These are phyloP conservation scores for Annulohypoxylon nitens DNA, from an alignment of 495 filamentous ascomycete species.

Conservation along the genomic window DNA sequence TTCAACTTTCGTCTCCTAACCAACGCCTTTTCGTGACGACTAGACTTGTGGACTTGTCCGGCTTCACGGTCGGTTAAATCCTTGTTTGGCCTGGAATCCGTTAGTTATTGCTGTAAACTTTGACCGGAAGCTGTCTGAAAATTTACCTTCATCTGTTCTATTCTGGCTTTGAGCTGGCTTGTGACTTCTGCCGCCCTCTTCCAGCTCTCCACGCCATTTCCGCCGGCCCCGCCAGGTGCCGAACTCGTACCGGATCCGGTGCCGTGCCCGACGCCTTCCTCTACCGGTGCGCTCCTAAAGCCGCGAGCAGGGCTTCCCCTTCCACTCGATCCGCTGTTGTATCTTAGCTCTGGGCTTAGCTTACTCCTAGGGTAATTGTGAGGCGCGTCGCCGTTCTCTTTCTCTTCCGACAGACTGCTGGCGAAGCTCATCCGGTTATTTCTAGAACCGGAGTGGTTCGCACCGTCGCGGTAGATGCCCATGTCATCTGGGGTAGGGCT, in stretches of 20 bases:
- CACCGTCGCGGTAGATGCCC: constrained; percentile 68
- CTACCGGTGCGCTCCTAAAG: constrained; percentile 52
- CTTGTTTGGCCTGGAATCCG: constrained; percentile 51
- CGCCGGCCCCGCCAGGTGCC: constrained; percentile 53
- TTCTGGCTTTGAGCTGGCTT: constrained; percentile 94
- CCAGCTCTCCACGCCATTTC: constrained; percentile 89
- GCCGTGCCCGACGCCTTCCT: constrained; percentile 44
- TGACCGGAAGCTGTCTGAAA: not conserved
- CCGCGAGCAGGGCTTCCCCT: constrained; percentile 67
- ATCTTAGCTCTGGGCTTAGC: constrained; percentile 65
- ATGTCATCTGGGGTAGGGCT: constrained; percentile 63
- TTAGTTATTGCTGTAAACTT: constrained; percentile 6
- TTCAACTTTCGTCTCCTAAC: constrained; percentile 25
- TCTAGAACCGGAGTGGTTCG: constrained; percentile 53
- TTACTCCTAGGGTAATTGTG: constrained; percentile 61
- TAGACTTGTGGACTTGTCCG: constrained; percentile 3
- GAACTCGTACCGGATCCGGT: constrained; percentile 52
- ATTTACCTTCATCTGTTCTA: constrained; percentile 79
- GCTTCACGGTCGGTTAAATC: constrained; percentile 50
- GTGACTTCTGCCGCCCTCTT: constrained; percentile 99
- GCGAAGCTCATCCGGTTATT: constrained; percentile 73
- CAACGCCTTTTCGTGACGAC: constrained; percentile 38
- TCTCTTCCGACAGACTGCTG: constrained; percentile 84
- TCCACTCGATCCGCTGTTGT: constrained; percentile 66
- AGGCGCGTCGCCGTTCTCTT: constrained; percentile 73